Base-by-base conservation (phyloP, 805 yeast genomes). In the Schwanniomyces polymorphus region DNA sequence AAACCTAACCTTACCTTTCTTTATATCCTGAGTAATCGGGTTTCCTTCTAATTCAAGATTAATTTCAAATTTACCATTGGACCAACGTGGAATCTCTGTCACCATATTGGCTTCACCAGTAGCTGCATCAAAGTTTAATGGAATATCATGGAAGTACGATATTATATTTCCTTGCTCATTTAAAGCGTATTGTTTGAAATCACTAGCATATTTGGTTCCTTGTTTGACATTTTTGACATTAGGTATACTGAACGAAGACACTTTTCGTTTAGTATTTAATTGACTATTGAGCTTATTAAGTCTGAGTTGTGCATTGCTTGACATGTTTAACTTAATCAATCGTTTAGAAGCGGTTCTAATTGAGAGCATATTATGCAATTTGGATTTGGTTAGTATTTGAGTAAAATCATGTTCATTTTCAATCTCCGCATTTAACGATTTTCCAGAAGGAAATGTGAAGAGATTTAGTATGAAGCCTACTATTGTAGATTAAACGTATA, bases 31-130 rank as follows among this genome's bases (percentile, higher is more conserved):
- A 3, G 79, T 76, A 41, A 89, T 89, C 18, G 97, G 96, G 63
- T 88, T 89, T 38, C 84, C 81, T 27, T 71, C 68, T 9, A 68
- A 53, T 27, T 75, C 75, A 51, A 79, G 83, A 48, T 79, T 75
- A 53, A 88, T 85, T 66, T 89, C 97, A 63, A 88, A 83, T 64
- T 89, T 89, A 18, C 87, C 96, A 63, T 88, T 87, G 39, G 86
- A 70, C 91, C 92, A 87, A 48, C 91, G 73, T 42, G 79, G 78
- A 16, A 74, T 70, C 47, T 74, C 79, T 16, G 71, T 73, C 28
- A 74, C 65, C 75, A 73, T 75, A 61, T 62, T 72, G 18, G 82
- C 84, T 14, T 73, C 70, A 8, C 51, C 58, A 11, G 58, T 58
- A 1, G 58, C 56, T n/a, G 54, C 49, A 50, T 83, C 68, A 7